Conservation (phyloP, 805 yeast species). For the Teunomyces stri region DNA sequence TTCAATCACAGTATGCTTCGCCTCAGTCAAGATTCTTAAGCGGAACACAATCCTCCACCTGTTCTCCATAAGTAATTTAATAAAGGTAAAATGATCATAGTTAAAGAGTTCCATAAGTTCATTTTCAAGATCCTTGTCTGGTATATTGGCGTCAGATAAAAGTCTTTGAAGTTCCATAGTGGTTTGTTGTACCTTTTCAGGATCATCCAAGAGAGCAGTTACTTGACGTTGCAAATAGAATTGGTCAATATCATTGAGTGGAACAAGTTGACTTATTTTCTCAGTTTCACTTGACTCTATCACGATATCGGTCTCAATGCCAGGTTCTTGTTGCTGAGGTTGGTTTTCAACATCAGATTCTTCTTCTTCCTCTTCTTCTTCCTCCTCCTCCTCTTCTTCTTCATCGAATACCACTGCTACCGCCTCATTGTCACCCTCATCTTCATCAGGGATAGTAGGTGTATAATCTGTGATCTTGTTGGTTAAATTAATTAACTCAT, state of each 20-base stretch:
- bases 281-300: neutral
- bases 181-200: slow-evolving; percentile 31
- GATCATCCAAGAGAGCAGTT: slow-evolving; percentile 30
- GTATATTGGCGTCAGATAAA: slow-evolving; percentile 35
- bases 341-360: slow-evolving; percentile 3
- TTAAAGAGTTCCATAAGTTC: slow-evolving; percentile 54
- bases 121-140: slow-evolving; percentile 49
- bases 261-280: slow-evolving; percentile 2
- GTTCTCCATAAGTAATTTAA: slow-evolving; percentile 49
- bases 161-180: slow-evolving; percentile 39
- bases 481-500: slow-evolving; percentile 43
- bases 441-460: slow-evolving; percentile 11
- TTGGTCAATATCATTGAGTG: slow-evolving; percentile 22
- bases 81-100: slow-evolving; percentile 49
- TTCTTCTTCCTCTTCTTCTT: slow-evolving; percentile 6
- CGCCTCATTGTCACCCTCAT: slow-evolving; percentile 18
- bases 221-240: slow-evolving; percentile 57
- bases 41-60: slow-evolving; percentile 55
- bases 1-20: slow-evolving; percentile 29
- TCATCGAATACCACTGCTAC: slow-evolving; percentile 23
- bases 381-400: slow-evolving; percentile 13
- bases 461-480: slow-evolving; percentile 52
- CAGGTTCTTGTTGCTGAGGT: slow-evolving; percentile 5
- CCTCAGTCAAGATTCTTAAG: slow-evolving; percentile 32
- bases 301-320: slow-evolving; percentile 2